Evolutionary conservation across 192 early-diverging fungal genomes (phyloP).

Genomic region (Phycomyces blakesleeanus): DNA sequence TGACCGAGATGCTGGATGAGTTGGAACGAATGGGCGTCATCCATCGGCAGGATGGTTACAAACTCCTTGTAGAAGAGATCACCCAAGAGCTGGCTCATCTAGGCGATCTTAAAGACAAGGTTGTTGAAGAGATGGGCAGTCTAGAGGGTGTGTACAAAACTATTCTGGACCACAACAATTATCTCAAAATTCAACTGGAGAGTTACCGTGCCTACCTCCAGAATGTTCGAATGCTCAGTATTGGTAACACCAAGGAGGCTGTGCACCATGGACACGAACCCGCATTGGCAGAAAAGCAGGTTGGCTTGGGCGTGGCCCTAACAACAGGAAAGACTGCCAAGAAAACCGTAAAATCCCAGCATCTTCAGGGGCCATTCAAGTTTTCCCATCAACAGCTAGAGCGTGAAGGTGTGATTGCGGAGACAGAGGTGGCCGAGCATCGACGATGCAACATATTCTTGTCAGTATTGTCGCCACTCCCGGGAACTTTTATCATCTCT

Average conservation of each 20-base stretch:
- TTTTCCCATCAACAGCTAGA: constrained; percentile 80
- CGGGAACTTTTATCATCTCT: constrained; percentile 86
- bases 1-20: constrained; percentile 85
- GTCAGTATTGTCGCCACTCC: constrained; percentile 77
- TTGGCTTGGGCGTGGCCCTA: constrained; percentile 56
- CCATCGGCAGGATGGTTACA: constrained; percentile 63
- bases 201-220: constrained; percentile 91
- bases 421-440: constrained; percentile 84
- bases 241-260: background rate
- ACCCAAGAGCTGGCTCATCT: constrained; percentile 83
- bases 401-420: constrained; percentile 83
- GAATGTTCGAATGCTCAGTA: constrained; percentile 82
- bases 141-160: constrained; percentile 87
- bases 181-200: constrained; percentile 81
- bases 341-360: constrained; percentile 33
- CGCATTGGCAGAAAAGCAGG: constrained; percentile 1
- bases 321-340: constrained; percentile 45
- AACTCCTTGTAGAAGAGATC: constrained; percentile 82
- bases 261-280: background rate
- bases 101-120: constrained; percentile 82
- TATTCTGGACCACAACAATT: constrained; percentile 93
- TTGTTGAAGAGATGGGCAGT: constrained; percentile 73
- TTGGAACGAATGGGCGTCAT: constrained; percentile 72
- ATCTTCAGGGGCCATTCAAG: constrained; percentile 72
- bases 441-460: constrained; percentile 82